Conservation (phyloP, 2,329 filamentous ascomycete genomes). For the Diaporthe humulicola region DNA sequence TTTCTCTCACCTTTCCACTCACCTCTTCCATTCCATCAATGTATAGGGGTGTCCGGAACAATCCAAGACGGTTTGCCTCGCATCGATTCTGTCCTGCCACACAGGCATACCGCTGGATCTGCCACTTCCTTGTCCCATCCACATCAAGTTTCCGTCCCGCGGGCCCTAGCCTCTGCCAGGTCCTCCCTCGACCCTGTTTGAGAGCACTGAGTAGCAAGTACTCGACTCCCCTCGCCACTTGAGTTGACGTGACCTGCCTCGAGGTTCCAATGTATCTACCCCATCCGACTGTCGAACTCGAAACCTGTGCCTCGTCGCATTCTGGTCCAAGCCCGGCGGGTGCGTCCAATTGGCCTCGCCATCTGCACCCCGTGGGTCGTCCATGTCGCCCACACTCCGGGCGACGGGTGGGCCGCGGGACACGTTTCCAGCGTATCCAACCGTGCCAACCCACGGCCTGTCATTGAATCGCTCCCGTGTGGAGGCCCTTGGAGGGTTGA, state of each 20-base stretch:
- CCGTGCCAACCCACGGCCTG: constrained; percentile 18
- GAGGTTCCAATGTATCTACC: constrained; percentile 33
- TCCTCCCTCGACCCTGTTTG: neutral
- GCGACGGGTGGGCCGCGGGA: constrained; percentile 37
- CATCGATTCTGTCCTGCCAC: constrained; percentile 1
- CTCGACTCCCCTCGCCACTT: neutral
- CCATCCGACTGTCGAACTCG: neutral
- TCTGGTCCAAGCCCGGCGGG: constrained; percentile 40
- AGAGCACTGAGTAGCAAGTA: too few species aligned
- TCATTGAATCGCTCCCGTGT: constrained; percentile 32
- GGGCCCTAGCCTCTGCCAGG: constrained; percentile 2
- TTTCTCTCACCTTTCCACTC: constrained; percentile 26
- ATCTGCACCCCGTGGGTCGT: constrained; percentile 36
- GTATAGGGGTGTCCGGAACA: neutral
- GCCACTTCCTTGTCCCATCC: constrained; percentile 17
- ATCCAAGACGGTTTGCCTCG: constrained; percentile 8
- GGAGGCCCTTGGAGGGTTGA: constrained; percentile 9
- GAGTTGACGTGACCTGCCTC: neutral
- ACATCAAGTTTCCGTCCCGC: constrained; percentile 15
- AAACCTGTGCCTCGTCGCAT: constrained; percentile 31
- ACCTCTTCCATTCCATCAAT: neutral
- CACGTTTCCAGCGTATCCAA: constrained; percentile 38
- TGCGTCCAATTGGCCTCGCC: constrained; percentile 36
- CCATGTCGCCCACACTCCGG: constrained; percentile 40
- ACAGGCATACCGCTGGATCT: constrained; percentile 1